Conservation (phyloP, 129 eudicot genomes). For the Flaveria linearis region DNA sequence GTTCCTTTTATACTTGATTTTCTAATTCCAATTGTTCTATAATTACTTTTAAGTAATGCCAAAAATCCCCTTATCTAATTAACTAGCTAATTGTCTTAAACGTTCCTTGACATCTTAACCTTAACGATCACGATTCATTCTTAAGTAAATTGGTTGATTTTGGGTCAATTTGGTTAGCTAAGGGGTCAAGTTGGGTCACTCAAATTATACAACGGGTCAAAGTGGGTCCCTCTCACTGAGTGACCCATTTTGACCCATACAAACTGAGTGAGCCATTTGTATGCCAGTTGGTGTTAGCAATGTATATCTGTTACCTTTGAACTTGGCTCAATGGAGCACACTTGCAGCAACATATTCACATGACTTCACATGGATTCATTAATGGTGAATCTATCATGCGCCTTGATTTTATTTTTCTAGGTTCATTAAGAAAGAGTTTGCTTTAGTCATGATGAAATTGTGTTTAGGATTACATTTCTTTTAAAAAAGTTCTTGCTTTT, state of each 20-base stretch:
- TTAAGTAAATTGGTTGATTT: neutral
- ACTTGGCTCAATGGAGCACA: constrained; percentile 20
- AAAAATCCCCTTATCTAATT: no score
- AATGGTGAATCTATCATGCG: constrained; percentile 15
- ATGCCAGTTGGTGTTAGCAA: constrained; percentile 3
- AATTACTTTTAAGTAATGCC: no score
- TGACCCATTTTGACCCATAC: neutral
- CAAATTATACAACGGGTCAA: neutral
- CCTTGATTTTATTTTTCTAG: neutral
- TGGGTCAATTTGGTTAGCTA: neutral
- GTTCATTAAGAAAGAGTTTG: constrained; percentile 6
- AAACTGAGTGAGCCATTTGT: constrained; percentile 1
- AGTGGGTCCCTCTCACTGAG: neutral
- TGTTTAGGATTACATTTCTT: constrained; percentile 16
- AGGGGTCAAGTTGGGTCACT: neutral
- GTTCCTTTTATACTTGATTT: no score
- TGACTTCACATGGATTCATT: constrained; percentile 37
- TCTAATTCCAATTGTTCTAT: no score
- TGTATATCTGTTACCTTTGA: constrained; percentile 19
- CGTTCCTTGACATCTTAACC: constrained; percentile 12
- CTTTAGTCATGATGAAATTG: constrained; percentile 28
- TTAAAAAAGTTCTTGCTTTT: constrained; percentile 24
- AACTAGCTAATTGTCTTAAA: constrained; percentile 1
- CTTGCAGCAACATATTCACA: constrained; percentile 32
- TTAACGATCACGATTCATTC: neutral